A percentile compares a stretch with the other conserved stretches of the same genome.
Evolutionary conservation across 1,139 yeast genomes (phyloP).

Genomic region (Taiozyma sp.): DNA sequence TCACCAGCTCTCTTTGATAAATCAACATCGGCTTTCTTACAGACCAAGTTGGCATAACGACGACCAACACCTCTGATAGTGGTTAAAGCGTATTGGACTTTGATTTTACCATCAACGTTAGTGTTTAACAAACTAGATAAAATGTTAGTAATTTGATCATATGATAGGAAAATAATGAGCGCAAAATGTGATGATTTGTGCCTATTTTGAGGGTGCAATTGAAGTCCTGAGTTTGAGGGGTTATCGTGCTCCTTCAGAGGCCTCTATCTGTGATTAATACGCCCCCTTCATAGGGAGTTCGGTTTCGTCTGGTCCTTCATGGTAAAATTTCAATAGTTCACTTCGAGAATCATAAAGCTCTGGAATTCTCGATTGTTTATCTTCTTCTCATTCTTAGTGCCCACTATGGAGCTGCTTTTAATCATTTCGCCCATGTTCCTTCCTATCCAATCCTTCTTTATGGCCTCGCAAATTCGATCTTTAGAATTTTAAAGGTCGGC

Average conservation of each 20-base stretch:
- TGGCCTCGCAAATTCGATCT: neutral
- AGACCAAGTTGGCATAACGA: slow-evolving; percentile 99
- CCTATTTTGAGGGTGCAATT: neutral
- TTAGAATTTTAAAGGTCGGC: neutral
- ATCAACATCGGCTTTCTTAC: slow-evolving; percentile 99
- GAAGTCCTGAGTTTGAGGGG: neutral
- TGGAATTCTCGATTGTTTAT: no score
- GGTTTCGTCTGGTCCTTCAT: neutral
- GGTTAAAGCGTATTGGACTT: slow-evolving; percentile 99
- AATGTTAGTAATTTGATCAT: slow-evolving; percentile 24
- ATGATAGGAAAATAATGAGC: neutral
- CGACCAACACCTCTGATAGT: slow-evolving; percentile 99
- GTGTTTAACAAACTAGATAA: slow-evolving; percentile 90
- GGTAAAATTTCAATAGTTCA: neutral
- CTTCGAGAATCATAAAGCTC: no score
- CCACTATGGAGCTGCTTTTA: neutral
- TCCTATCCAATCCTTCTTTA: neutral
- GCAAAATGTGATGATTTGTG: neutral
- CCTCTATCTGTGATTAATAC: no score
- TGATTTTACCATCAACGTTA: slow-evolving; percentile 99
- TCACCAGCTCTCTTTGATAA: slow-evolving; percentile 99
- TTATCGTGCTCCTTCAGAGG: neutral
- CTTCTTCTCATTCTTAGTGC: neutral
- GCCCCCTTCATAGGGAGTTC: neutral
- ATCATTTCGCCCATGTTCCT: neutral